Base-by-base conservation (phyloP, 2,329 filamentous ascomycete genomes). In the Ceratocystis albifundus region DNA sequence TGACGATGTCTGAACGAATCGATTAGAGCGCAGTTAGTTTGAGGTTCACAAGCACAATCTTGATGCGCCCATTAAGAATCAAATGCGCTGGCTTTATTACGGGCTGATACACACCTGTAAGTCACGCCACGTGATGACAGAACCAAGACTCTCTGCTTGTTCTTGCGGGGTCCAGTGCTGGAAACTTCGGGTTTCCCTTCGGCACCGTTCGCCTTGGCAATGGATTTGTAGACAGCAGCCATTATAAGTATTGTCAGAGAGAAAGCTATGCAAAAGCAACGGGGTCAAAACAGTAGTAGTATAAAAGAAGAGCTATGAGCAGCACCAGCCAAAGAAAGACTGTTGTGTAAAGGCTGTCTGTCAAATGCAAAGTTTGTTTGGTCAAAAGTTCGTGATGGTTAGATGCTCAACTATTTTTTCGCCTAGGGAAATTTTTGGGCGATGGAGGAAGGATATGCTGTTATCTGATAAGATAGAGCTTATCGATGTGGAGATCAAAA, bases 71-170 rank as follows among this genome's bases (percentile, higher is more conserved):
- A 4, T 41, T 41, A 3, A 12, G 8, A 41, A 41, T 41, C 4
- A 4, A 2, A 36, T 17, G 15, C 41, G 41, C 41, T 2, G 10
- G 41, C 3, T n/a, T 36, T 44, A 5, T 32, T 59, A 28, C 28
- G 28, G 55, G 28, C 28, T 59, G 25, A 4, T 12, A 64, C 44
- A 61, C 59, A 91, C 88, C 88, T 84, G 77, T 89, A 91, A 44
- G 93, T 96, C 65, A 97, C 90, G 70, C 94, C 94, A 79, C 94
- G 82, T 28, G 92, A 96, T 30, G 90, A 94, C 71, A 99, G 81
- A 72, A 97, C 92, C 70, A 99, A 80, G 64, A 97, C 89, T 72
- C 91, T 81, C 76, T 87, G 85, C 78, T 84, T 87, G 74, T 86
- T 88, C 77, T 82, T 88, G 74, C 78, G 81, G 61, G 78, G 72